Evolutionary conservation across 345 rosid genomes (phyloP), one percentile per base, ranked within the genome.

Genomic region (Durio zibethinus): DNA sequence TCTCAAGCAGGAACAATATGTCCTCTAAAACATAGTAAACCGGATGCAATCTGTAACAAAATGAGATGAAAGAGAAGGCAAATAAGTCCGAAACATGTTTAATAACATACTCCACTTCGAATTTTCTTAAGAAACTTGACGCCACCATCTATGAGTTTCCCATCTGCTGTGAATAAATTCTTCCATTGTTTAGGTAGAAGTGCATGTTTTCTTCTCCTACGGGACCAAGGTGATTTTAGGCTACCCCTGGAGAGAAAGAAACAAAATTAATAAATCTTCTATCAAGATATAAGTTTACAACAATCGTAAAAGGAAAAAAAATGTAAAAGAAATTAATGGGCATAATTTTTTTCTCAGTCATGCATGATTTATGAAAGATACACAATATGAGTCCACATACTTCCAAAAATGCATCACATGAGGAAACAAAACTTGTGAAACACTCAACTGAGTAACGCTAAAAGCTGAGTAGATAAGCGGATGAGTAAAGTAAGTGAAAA

Each of bases 171-270:
- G 83, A 92, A 91, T 64, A 89, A 87, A 77, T 82, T 85, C 80
- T 81, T 87, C 99, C 99, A 95, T 43, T 90, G 96, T 78, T 86
- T 85, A 10, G 94, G 87, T 20, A 78, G 84, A 84, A 95, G 99
- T 18, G 92, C 90, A 67, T 84, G 90, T 84, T 93, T 95, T 84
- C 94, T 93, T 90, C 94, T 89, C 79, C 93, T 82, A 48, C 87
- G 93, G 1, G 98, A 92, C 99, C 98, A 95, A 38, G 98, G 99
- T 40, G 98, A 93, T 84, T 88, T 91, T 80, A 87, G 87, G 83
- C 89, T 81, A 14, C 92, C 90, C 83, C 98, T 95, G 61, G 42
- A 10, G 87, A 42, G 77, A 62, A 73, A 84, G 61, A 74, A 72
- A 70, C 6, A 56, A 63, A 56, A 43, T 35, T 2, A 63, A 20